A percentile compares a stretch with the other conserved stretches of the same genome.
These are phyloP conservation scores for Groenewaldozyma tartarivorans DNA, from an alignment of 805 yeast genomes.

Conservation along the genomic window DNA sequence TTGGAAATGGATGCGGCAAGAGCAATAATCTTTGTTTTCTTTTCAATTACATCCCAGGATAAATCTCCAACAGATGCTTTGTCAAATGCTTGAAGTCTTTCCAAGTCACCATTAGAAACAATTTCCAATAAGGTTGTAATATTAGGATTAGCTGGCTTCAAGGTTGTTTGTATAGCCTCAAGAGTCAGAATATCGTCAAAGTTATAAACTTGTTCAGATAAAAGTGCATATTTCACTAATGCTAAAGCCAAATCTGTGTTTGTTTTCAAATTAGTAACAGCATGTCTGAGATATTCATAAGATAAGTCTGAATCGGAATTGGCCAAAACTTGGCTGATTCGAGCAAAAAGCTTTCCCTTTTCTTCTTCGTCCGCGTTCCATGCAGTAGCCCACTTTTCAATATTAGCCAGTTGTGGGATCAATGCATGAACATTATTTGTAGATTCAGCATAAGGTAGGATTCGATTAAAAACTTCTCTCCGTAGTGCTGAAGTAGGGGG, in stretches of 20 bases:
- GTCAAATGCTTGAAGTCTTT: constrained; percentile 11
- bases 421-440: constrained; percentile 27
- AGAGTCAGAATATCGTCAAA: constrained; percentile 25
- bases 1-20: constrained; percentile 21
- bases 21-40: constrained; percentile 24
- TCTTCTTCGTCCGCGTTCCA: constrained; percentile 26
- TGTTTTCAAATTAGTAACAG: constrained; percentile 9
- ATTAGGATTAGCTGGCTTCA: constrained; percentile 15
- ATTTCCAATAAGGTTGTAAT: constrained; percentile 21
- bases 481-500: constrained; percentile 22
- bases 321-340: constrained; percentile 20
- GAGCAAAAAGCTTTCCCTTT: constrained; percentile 20
- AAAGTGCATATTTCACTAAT: constrained; percentile 21
- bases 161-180: constrained; percentile 20
- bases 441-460: constrained; percentile 26
- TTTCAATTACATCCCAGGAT: constrained; percentile 11
- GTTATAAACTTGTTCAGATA: constrained; percentile 19
- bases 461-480: constrained; percentile 24
- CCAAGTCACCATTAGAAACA: constrained; percentile 25
- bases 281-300: constrained; percentile 5
- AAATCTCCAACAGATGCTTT: constrained; percentile 6
- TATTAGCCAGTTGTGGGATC: constrained; percentile 28
- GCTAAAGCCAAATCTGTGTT: constrained; percentile 14
- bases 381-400: constrained; percentile 29
- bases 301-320: constrained; percentile 10